Evolutionary conservation across 2,329 filamentous ascomycete species (phyloP).

Genomic region (Beauveria medogensis): DNA sequence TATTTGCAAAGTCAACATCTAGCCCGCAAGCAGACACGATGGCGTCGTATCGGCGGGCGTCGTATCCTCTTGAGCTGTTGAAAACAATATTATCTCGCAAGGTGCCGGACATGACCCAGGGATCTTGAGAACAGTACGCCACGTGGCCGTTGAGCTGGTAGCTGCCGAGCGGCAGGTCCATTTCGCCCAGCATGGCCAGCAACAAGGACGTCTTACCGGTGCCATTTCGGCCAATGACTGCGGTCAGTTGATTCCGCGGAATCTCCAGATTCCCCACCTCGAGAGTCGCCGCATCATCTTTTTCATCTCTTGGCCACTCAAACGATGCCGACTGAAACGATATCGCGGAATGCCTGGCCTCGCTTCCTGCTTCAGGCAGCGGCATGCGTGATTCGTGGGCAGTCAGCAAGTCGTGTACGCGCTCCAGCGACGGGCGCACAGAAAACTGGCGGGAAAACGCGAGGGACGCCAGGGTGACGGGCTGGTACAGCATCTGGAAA

Average conservation of each 20-base stretch:
- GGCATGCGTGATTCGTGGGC: too few relatives aligned
- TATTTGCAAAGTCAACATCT: slow-evolving; percentile 1
- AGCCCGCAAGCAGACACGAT: background rate
- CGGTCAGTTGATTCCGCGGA: background rate
- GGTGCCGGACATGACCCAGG: background rate
- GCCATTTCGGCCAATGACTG: slow-evolving; percentile 2
- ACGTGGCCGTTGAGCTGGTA: slow-evolving; percentile 1
- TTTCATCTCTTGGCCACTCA: background rate
- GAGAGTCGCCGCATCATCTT: background rate
- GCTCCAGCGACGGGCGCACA: too few relatives aligned
- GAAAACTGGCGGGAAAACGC: too few relatives aligned
- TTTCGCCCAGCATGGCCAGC: slow-evolving; percentile 6
- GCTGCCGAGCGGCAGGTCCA: background rate
- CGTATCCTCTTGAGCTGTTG: background rate
- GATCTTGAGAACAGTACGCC: slow-evolving; percentile 5
- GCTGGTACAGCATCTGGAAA: too few relatives aligned
- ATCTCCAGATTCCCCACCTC: background rate
- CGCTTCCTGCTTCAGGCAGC: too few relatives aligned
- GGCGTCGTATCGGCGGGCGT: background rate
- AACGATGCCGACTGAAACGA: background rate
- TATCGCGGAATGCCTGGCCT: too few relatives aligned
- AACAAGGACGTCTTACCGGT: slow-evolving; percentile 3
- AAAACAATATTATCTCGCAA: slow-evolving; percentile 6
- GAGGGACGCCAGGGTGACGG: too few relatives aligned
- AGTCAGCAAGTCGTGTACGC: too few relatives aligned